These are phyloP conservation scores for Alternaria triticina DNA, from an alignment of 2,329 filamentous ascomycete genomes.

Conservation along the genomic window DNA sequence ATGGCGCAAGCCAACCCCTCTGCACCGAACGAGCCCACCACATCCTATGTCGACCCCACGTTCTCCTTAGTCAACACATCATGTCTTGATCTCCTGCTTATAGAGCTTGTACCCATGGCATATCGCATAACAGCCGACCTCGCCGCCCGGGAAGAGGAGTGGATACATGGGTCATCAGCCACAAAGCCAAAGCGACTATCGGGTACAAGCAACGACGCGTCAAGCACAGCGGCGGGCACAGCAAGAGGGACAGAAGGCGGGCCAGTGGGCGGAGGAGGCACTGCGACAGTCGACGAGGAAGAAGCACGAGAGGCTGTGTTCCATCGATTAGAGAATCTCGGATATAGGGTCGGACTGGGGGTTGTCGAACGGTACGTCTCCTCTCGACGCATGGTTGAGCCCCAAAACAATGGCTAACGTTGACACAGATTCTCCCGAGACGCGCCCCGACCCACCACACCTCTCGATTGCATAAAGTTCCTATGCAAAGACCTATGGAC, in stretches of 20 bases:
- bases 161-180: constrained; percentile 19
- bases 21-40: constrained; percentile 20
- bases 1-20: constrained; percentile 24
- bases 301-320: constrained; percentile 86
- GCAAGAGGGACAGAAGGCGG: constrained; percentile 14
- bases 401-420: not conserved
- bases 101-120: constrained; percentile 94
- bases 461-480: constrained; percentile 96
- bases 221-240: constrained; percentile 34
- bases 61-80: constrained; percentile 81
- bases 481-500: constrained; percentile 98
- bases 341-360: constrained; percentile 91
- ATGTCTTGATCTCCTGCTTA: constrained; percentile 91
- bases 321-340: constrained; percentile 80
- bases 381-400: not conserved
- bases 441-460: constrained; percentile 86
- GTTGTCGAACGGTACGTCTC: constrained; percentile 79
- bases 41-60: constrained; percentile 68
- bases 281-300: constrained; percentile 68
- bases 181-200: constrained; percentile 25
- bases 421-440: constrained; percentile 76
- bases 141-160: constrained; percentile 58
- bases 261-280: constrained; percentile 24
- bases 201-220: constrained; percentile 30
- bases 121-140: constrained; percentile 83